Evolutionary conservation across 768 basidiomycete species (phyloP).

Genomic region (Melanogaster broomeanus): DNA sequence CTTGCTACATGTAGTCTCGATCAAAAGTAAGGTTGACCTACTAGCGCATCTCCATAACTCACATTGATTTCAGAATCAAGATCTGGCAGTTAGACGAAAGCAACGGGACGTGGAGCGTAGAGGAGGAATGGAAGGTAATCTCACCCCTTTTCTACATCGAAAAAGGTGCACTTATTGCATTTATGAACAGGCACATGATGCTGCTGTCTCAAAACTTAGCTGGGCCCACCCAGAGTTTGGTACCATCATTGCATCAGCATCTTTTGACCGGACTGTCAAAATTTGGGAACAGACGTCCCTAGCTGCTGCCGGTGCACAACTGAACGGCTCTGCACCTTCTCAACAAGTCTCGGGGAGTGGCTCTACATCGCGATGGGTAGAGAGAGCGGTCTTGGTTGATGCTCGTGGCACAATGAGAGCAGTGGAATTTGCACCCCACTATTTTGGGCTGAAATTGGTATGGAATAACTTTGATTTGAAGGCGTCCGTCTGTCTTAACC

Average conservation of each 20-base stretch:
- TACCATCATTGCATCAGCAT: slow-evolving; percentile 80
- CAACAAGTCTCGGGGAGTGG: slow-evolving; percentile 22
- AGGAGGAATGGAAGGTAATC: slow-evolving; percentile 91
- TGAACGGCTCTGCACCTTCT: slow-evolving; percentile 21
- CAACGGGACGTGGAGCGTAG: slow-evolving; percentile 72
- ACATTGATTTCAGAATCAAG: slow-evolving; percentile 58
- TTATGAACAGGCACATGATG: slow-evolving; percentile 84
- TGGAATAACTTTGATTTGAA: slow-evolving; percentile 23
- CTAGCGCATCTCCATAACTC: slow-evolving; percentile 9
- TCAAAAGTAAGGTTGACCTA: slow-evolving; percentile 55
- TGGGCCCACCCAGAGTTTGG: slow-evolving; percentile 97
- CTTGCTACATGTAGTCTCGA: slow-evolving; percentile 83
- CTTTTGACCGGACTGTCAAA: slow-evolving; percentile 90
- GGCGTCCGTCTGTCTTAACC: background rate
- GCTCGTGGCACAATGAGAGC: slow-evolving; percentile 83
- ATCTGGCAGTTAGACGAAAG: slow-evolving; percentile 78
- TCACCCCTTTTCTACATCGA: background rate
- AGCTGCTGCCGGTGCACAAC: slow-evolving; percentile 27
- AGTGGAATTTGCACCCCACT: slow-evolving; percentile 85
- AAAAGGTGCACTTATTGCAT: background rate
- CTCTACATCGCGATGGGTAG: slow-evolving; percentile 60
- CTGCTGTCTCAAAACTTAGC: slow-evolving; percentile 76
- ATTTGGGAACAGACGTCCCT: slow-evolving; percentile 77
- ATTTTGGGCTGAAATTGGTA: slow-evolving; percentile 88
- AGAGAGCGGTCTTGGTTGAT: slow-evolving; percentile 75